These are phyloP conservation scores for Pyrrhoderma noxium DNA, from an alignment of 1,284 basidiomycete species.

Conservation along the genomic window DNA sequence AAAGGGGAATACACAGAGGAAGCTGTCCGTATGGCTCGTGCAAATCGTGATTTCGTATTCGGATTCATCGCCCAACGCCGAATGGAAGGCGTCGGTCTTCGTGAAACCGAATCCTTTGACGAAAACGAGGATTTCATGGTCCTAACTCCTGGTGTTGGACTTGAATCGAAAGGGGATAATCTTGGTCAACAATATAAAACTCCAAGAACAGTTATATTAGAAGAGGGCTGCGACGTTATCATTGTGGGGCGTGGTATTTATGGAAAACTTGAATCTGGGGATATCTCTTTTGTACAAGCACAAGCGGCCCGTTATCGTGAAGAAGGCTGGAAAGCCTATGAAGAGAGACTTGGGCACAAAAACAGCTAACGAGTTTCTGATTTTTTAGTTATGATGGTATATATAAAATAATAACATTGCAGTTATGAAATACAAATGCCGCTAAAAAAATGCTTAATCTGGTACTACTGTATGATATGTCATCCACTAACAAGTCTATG, in stretches of 20 bases:
- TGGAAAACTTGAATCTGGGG: conserved; percentile 58
- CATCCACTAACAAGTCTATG: neutral
- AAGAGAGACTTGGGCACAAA: conserved; percentile 7
- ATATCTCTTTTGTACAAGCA: conserved; percentile 50
- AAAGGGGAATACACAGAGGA: conserved; percentile 79
- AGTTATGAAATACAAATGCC: conserved; percentile 11
- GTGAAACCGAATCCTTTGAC: conserved; percentile 24
- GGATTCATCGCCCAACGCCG: conserved; percentile 91
- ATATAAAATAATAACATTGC: conserved; percentile 7
- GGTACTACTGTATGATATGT: conserved; percentile 8
- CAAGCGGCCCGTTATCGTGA: conserved; percentile 80
- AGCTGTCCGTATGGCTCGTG: conserved; percentile 82
- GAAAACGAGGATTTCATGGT: conserved; percentile 77
- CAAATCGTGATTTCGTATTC: conserved; percentile 80
- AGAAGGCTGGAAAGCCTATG: conserved; percentile 91
- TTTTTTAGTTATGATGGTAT: neutral
- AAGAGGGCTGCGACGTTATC: conserved; percentile 93
- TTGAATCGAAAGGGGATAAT: conserved; percentile 76
- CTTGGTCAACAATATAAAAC: conserved; percentile 98
- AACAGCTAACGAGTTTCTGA: neutral
- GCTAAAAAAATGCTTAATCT: conserved; percentile 3
- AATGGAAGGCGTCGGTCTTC: conserved; percentile 60
- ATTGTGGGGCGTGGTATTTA: conserved; percentile 97
- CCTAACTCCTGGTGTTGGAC: conserved; percentile 88
- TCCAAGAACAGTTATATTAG: conserved; percentile 76